phyloP scores from a whole-genome alignment of 345 rosid species.

The Cardamine chenopodiifolia region DNA sequence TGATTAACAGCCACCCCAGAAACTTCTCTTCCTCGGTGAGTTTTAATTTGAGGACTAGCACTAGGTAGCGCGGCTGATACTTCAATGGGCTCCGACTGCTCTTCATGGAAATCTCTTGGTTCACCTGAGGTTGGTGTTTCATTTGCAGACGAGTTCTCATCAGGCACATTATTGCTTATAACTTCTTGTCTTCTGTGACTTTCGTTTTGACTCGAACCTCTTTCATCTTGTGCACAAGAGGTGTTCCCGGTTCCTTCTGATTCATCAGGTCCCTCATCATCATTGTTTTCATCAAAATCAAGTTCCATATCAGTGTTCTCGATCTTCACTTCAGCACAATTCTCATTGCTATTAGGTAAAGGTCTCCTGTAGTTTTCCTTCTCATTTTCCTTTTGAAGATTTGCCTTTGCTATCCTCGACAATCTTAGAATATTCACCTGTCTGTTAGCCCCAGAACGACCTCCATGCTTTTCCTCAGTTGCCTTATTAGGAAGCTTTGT shows the following conservation, averaged over 20 bases:
- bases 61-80: conserved; percentile 62
- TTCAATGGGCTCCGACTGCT: conserved; percentile 60
- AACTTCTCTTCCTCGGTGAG: conserved; percentile 63
- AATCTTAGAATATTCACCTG: conserved; percentile 83
- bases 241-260: conserved; percentile 61
- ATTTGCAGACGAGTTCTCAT: conserved; percentile 45
- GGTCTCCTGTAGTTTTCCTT: conserved; percentile 96
- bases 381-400: conserved; percentile 92
- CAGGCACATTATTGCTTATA: conserved; percentile 45
- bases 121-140: conserved; percentile 56
- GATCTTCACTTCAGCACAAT: conserved; percentile 84
- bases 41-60: conserved; percentile 67
- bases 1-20: conserved; percentile 50
- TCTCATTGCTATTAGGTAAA: conserved; percentile 67
- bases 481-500: conserved; percentile 59
- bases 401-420: conserved; percentile 90
- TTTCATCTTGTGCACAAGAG: conserved; percentile 47
- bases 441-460: conserved; percentile 59
- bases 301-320: conserved; percentile 98
- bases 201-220: conserved; percentile 42
- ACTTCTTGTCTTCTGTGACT: conserved; percentile 49
- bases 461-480: conserved; percentile 68
- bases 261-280: conserved; percentile 82
- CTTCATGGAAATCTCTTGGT: conserved; percentile 54
- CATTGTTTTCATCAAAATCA: conserved; percentile 83